Base-by-base conservation (phyloP, 2,329 filamentous ascomycete species). In the Penicillium sp. region DNA sequence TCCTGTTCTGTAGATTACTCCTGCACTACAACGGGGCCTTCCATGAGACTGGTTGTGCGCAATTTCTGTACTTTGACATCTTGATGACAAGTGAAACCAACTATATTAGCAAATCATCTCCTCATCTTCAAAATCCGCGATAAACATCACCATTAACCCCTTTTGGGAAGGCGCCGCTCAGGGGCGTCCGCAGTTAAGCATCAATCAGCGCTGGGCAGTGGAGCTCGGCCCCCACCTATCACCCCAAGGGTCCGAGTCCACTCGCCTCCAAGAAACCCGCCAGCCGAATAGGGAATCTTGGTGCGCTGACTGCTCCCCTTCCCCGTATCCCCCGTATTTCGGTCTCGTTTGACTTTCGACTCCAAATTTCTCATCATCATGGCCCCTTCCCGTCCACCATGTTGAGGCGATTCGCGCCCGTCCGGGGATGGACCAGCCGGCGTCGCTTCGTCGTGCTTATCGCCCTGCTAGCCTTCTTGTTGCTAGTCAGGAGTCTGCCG, bases 401-500 rank as follows among this genome's bases (percentile, higher is more conserved):
- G 64, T 55, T 58, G n/a, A 57, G 19, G 45, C 60, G 60, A 37
- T 45, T 25, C 22, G 8, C 51, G 35, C 37, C 37, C 38, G 51
- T 58, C 16, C 38, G 59, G 8, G 45, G 64, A n/a, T 55, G 19
- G 33, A 38, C 48, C 22, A 51, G 53, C 45, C 54, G 62, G 16
- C 54, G 58, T 48, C 59, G 58, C 30, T 55, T 37, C 52, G 46
- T 58, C 25, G 43, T 63, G 28, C 16, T 64, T 13, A 26, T 43
- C 13, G 53, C 53, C 19, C 40, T 63, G 38, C 26, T 61, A 8
- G 33, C 55, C 19, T 26, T 64, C 1, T 58, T 60, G 10, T 25
- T 65, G 10, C n/a, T 68, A 4, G 33, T 63, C 46, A 58, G 58
- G 35, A 48, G 51, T 28, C 52, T 67, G 14, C 64, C 66, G 10